Percentiles rank a stretch among this genome's conserved stretches.
Conservation (phyloP, 2,329 filamentous ascomycete species). For the Diaporthe australafricana region DNA sequence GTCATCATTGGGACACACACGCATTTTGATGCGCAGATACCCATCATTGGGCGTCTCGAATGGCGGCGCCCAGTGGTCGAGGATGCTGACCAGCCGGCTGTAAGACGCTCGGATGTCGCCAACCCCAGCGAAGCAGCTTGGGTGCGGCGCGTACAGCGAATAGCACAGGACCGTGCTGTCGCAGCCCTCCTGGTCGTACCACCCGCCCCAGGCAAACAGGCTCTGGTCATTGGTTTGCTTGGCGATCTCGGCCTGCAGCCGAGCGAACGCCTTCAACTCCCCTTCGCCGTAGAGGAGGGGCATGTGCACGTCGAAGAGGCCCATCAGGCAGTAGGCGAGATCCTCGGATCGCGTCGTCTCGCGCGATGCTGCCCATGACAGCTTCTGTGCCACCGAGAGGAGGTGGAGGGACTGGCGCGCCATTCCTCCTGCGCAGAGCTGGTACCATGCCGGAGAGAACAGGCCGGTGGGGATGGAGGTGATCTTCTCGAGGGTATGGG, state of each 20-base stretch:
- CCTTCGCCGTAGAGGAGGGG: slow-evolving; percentile 46
- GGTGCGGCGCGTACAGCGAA: slow-evolving; percentile 19
- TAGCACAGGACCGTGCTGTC: slow-evolving; percentile 21
- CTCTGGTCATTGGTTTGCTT: slow-evolving; percentile 42
- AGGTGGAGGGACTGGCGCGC: slow-evolving; percentile 31
- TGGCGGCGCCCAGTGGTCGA: slow-evolving; percentile 34
- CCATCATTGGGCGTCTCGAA: slow-evolving; percentile 33
- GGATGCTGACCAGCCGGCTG: slow-evolving; percentile 16
- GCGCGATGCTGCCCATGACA: slow-evolving; percentile 44
- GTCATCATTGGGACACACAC: slow-evolving; percentile 27
- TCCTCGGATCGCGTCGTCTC: slow-evolving; percentile 43
- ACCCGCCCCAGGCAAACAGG: slow-evolving; percentile 42
- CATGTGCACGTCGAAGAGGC: slow-evolving; percentile 46
- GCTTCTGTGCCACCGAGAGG: slow-evolving; percentile 40
- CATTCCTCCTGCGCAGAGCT: slow-evolving; percentile 35
- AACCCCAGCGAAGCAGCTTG: slow-evolving; percentile 17
- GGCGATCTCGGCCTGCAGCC: slow-evolving; percentile 42
- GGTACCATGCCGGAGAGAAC: slow-evolving; percentile 31
- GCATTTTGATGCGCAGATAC: slow-evolving; percentile 32
- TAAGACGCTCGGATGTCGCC: slow-evolving; percentile 9
- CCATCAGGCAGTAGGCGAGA: slow-evolving; percentile 45
- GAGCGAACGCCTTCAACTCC: slow-evolving; percentile 39
- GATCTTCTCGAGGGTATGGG: slow-evolving; percentile 36
- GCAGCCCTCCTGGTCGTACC: slow-evolving; percentile 8
- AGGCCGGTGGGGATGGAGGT: slow-evolving; percentile 38